Evolutionary conservation across 148 eudicot genomes (phyloP).

Genomic region (Fagopyrum homotropicum): DNA sequence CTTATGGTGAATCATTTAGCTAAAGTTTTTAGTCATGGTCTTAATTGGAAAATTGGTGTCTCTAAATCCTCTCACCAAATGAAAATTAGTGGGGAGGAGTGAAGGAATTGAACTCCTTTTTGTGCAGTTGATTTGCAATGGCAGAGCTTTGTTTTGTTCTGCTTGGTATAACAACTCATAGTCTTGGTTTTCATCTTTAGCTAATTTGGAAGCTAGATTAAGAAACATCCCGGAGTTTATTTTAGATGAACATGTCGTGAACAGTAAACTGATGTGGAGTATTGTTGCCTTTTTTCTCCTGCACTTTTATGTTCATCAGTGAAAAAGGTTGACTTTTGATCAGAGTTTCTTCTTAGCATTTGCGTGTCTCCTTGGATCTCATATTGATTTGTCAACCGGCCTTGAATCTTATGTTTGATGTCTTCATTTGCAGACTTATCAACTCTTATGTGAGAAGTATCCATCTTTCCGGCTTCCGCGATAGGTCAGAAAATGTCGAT

Average conservation of each 20-base stretch:
- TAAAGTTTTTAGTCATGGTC: not conserved
- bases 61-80: not conserved
- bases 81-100: not conserved
- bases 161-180: not conserved
- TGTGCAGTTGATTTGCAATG: not conserved
- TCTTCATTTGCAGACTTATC: slow-evolving; percentile 60
- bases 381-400: not conserved
- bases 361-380: not conserved
- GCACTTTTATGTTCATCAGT: not conserved
- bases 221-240: not conserved
- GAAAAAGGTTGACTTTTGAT: not conserved
- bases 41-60: not conserved
- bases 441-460: slow-evolving; percentile 70
- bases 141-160: too few species aligned
- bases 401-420: not conserved
- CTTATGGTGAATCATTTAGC: not conserved
- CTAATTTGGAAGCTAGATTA: not conserved
- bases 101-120: not conserved
- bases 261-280: not conserved
- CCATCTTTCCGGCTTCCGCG: slow-evolving; percentile 68
- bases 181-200: not conserved
- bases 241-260: not conserved
- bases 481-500: slow-evolving; percentile 95
- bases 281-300: not conserved
- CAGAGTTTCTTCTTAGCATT: not conserved